Conservation (phyloP, 176 grass and related monocot genomes). For the Puya raimondii region DNA sequence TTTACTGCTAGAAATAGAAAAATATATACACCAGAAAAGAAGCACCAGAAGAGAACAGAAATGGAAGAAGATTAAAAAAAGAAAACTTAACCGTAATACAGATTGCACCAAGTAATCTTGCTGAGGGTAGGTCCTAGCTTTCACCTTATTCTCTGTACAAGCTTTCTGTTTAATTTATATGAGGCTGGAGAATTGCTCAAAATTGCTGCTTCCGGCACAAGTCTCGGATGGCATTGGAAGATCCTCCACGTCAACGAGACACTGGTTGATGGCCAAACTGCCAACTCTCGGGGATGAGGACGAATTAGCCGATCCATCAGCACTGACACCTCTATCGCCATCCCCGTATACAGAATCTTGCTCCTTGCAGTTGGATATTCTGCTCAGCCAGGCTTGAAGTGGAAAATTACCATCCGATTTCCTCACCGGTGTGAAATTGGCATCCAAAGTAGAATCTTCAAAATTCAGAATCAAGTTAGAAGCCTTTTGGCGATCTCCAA, state of each 20-base stretch:
- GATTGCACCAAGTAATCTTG: constrained; percentile 15
- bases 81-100: constrained; percentile 22
- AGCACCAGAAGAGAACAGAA: background rate
- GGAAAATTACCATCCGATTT: constrained; percentile 21
- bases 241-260: constrained; percentile 25
- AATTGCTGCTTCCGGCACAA: constrained; percentile 19
- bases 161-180: constrained; percentile 23
- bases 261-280: background rate
- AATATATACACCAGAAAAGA: too few species aligned
- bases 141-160: constrained; percentile 6
- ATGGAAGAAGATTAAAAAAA: background rate
- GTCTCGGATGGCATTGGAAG: constrained; percentile 3
- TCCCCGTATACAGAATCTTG: constrained; percentile 24
- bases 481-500: constrained; percentile 16
- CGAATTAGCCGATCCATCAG: constrained; percentile 21
- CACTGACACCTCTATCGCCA: background rate
- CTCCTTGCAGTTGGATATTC: constrained; percentile 29
- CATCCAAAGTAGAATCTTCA: constrained; percentile 24
- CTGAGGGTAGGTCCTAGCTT: background rate
- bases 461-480: constrained; percentile 16
- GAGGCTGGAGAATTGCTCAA: constrained; percentile 27
- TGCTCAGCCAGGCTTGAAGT: constrained; percentile 42
- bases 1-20: too few species aligned
- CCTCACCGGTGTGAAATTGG: constrained; percentile 7
- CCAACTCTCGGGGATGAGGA: constrained; percentile 28